Conservation (phyloP, 305 asterid genomes). For the Solanum hybrid region DNA sequence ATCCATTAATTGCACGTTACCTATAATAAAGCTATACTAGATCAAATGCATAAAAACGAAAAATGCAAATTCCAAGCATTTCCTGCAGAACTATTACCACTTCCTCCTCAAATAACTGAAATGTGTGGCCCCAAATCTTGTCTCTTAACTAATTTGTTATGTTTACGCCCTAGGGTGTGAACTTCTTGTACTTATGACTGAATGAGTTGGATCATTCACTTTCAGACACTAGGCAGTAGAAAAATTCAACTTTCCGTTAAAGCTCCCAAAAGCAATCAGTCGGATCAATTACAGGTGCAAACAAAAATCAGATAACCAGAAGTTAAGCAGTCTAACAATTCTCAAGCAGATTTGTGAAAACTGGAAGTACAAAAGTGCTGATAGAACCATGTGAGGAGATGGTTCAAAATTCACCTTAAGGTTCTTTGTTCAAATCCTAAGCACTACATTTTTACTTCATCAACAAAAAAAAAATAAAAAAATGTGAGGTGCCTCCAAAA, state of each 20-base stretch:
- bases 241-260: not conserved
- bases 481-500: not conserved
- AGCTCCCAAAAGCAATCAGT: constrained; percentile 1
- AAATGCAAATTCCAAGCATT: not conserved
- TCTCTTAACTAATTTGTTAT: not conserved
- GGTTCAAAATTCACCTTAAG: not conserved
- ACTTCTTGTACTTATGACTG: not conserved
- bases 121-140: not conserved
- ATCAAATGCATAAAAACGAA: not conserved
- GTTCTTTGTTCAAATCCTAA: not conserved
- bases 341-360: not conserved
- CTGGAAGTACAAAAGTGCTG: not conserved
- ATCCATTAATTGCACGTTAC: not conserved
- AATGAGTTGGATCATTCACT: not conserved
- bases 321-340: not conserved
- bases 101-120: not conserved
- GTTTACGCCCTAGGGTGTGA: not conserved
- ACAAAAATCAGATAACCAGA: not conserved
- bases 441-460: not conserved
- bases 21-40: not conserved
- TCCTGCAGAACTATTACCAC: not conserved
- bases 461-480: not conserved
- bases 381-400: not conserved
- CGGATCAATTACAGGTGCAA: not conserved
- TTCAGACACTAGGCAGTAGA: not conserved